phyloP scores from a whole-genome alignment of 164 flowering plant species.

The Berberis vulgaris region DNA sequence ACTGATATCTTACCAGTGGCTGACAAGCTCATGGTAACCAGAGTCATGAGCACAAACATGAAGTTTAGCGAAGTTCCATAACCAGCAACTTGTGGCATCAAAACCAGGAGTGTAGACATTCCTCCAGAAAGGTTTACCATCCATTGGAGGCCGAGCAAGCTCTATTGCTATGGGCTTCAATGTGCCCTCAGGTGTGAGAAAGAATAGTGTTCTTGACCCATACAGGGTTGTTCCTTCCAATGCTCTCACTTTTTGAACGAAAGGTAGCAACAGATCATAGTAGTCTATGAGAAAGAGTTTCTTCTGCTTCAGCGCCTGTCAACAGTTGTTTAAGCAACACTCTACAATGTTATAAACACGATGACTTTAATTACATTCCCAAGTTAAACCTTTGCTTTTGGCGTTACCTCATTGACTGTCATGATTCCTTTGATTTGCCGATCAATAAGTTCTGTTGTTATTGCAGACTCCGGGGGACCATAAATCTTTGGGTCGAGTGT shows the following conservation, averaged over 20 bases:
- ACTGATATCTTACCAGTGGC: constrained; percentile 24
- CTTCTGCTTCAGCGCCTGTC: constrained; percentile 26
- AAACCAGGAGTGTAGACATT: constrained; percentile 14
- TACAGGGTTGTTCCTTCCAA: constrained; percentile 20
- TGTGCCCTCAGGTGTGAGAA: constrained; percentile 13
- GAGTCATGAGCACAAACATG: constrained; percentile 36
- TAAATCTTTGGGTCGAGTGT: constrained; percentile 32
- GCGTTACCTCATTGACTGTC: constrained; percentile 25
- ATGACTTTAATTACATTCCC: no score
- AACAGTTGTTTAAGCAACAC: not conserved
- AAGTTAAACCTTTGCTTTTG: not conserved
- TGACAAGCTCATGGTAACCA: constrained; percentile 27
- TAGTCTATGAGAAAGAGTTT: constrained; percentile 42
- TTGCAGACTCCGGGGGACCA: constrained; percentile 30
- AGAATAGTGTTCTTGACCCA: constrained; percentile 28
- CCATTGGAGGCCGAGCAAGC: constrained; percentile 21
- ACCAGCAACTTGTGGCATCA: constrained; percentile 26
- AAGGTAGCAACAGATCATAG: constrained; percentile 39
- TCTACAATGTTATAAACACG: no score
- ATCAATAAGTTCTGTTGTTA: constrained; percentile 26
- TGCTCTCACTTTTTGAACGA: constrained; percentile 23
- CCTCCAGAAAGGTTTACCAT: constrained; percentile 14
- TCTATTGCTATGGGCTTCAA: constrained; percentile 29
- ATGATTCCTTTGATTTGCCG: constrained; percentile 22
- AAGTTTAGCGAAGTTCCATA: constrained; percentile 35